Conservation (phyloP, 2,329 filamentous ascomycete genomes). For the Cordyceps cateniannulata region DNA sequence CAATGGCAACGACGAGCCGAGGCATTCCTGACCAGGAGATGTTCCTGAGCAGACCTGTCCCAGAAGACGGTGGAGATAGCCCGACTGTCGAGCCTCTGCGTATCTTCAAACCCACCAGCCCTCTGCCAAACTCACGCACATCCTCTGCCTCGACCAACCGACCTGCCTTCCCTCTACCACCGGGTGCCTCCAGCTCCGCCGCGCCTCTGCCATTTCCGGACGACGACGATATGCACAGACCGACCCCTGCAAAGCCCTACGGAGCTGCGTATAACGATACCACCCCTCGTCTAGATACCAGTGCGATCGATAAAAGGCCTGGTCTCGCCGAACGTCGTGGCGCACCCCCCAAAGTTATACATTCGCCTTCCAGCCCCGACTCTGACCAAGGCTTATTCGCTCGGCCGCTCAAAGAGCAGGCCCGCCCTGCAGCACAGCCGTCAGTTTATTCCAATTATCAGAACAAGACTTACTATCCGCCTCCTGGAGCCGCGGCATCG, state of each 20-base stretch:
- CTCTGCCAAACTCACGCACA: slow-evolving; percentile 43
- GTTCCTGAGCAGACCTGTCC: slow-evolving; percentile 60
- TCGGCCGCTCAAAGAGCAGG: slow-evolving; percentile 46
- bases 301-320: slow-evolving; percentile 51
- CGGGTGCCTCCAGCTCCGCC: slow-evolving; percentile 65
- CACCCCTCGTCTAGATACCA: slow-evolving; percentile 48
- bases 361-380: slow-evolving; percentile 73
- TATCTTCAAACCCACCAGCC: slow-evolving; percentile 73
- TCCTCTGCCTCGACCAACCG: slow-evolving; percentile 37
- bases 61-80: slow-evolving; percentile 53
- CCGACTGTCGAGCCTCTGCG: slow-evolving; percentile 77
- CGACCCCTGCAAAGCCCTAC: slow-evolving; percentile 37
- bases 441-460: slow-evolving; percentile 44
- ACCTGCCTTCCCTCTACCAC: slow-evolving; percentile 57
- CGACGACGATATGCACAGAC: slow-evolving; percentile 51
- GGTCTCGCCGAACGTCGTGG: slow-evolving; percentile 76
- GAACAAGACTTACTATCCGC: slow-evolving; percentile 55
- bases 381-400: slow-evolving; percentile 76
- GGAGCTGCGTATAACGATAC: slow-evolving; percentile 43
- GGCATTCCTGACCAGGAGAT: slow-evolving; percentile 75
- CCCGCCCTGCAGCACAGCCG: slow-evolving; percentile 32
- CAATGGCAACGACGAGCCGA: slow-evolving; percentile 38
- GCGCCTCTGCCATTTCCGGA: slow-evolving; percentile 65
- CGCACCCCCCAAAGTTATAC: slow-evolving; percentile 73
- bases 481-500: slow-evolving; percentile 37